Conservation (phyloP, 2,329 filamentous ascomycete species). For the Pseudocercospora musae region DNA sequence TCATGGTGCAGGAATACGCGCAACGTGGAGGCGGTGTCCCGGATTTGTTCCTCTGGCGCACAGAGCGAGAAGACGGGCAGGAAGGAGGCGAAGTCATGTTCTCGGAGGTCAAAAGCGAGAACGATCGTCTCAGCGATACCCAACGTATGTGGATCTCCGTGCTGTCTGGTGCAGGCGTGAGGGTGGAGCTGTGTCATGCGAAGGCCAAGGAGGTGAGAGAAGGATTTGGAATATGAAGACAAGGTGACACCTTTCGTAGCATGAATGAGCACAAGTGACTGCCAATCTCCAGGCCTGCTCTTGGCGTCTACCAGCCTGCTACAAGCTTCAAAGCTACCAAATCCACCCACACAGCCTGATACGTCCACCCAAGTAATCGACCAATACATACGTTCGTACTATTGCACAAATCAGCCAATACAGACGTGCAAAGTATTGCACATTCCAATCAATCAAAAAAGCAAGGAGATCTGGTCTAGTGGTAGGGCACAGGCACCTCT, state of each 20-base stretch:
- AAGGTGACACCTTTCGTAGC: not conserved
- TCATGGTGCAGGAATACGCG: constrained; percentile 92
- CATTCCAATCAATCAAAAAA: not conserved
- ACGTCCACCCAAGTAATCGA: not conserved
- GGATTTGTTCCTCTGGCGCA: constrained; percentile 85
- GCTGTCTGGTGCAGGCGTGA: constrained; percentile 76
- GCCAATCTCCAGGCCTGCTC: no score
- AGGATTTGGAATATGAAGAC: not conserved
- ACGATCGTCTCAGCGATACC: constrained; percentile 92
- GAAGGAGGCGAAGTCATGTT: constrained; percentile 38
- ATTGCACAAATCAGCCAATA: not conserved
- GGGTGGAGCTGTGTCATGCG: constrained; percentile 74
- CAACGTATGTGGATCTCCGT: constrained; percentile 97
- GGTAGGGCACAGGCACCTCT: not conserved
- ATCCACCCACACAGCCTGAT: not conserved
- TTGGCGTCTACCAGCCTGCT: no score
- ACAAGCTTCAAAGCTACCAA: not conserved
- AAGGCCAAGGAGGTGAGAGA: constrained; percentile 53
- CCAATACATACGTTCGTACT: not conserved
- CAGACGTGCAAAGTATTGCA: not conserved
- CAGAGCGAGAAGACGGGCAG: constrained; percentile 26
- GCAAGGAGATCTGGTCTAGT: not conserved
- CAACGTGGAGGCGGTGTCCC: constrained; percentile 84
- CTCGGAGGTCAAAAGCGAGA: constrained; percentile 56
- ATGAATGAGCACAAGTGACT: no score